Percentiles rank a stretch among this genome's conserved stretches.
These are phyloP conservation scores for Actinomortierella ambigua DNA, from an alignment of 371 early-diverging fungal genomes.

Conservation along the genomic window DNA sequence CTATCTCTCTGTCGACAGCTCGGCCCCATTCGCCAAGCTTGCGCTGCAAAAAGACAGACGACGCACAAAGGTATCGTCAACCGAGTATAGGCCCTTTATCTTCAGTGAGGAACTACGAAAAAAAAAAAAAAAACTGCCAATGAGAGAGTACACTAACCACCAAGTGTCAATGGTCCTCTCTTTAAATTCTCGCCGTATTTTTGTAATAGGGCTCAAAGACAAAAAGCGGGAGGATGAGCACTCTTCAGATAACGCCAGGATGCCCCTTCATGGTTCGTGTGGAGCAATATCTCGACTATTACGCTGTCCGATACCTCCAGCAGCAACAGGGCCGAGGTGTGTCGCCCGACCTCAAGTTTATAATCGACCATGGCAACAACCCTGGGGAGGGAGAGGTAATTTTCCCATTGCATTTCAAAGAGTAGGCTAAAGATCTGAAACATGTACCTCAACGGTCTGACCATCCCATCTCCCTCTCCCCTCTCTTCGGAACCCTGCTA, in stretches of 20 bases:
- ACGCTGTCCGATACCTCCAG: slow-evolving; percentile 40
- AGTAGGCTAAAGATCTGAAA: no score
- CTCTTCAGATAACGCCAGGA: slow-evolving; percentile 43
- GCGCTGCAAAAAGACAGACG: slow-evolving; percentile 38
- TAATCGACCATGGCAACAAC: slow-evolving; percentile 43
- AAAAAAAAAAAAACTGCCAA: no score
- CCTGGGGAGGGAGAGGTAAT: slow-evolving; percentile 48
- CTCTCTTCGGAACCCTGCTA: background rate
- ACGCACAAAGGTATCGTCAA: slow-evolving; percentile 22
- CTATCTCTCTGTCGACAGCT: slow-evolving; percentile 42
- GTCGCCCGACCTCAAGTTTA: slow-evolving; percentile 44
- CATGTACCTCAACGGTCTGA: no score
- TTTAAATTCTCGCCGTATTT: background rate
- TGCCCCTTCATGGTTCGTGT: slow-evolving; percentile 45
- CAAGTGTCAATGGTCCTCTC: no score
- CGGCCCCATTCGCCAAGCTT: slow-evolving; percentile 41
- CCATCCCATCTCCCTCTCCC: background rate
- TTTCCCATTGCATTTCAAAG: background rate
- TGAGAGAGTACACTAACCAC: no score
- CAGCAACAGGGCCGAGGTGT: slow-evolving; percentile 21
- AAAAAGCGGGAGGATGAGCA: slow-evolving; percentile 22
- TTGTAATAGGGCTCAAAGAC: background rate
- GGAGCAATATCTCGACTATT: slow-evolving; percentile 42
- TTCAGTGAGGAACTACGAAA: no score
- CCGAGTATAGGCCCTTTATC: no score